Evolutionary conservation across 345 rosid species (phyloP).

Genomic region (Isatis tinctoria): DNA sequence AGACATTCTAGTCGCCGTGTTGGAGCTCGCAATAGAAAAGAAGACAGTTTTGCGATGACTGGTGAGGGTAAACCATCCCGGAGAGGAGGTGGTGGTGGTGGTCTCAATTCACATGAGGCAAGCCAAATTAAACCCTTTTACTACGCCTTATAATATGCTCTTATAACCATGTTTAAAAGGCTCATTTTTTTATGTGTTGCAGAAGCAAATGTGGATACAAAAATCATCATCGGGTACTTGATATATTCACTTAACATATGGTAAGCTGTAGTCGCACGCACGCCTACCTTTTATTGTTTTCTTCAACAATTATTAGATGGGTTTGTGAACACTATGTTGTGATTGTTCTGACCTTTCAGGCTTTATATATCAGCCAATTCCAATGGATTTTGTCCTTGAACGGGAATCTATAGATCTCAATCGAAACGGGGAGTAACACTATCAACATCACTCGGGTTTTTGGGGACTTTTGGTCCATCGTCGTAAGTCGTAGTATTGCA

Average conservation of each 20-base stretch:
- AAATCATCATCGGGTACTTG: slow-evolving; percentile 64
- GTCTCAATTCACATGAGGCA: slow-evolving; percentile 59
- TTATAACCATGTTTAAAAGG: background rate
- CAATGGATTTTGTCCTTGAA: slow-evolving; percentile 23
- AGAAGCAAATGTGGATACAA: slow-evolving; percentile 91
- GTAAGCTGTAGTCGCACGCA: slow-evolving; percentile 21
- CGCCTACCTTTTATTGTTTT: background rate
- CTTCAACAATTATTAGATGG: background rate
- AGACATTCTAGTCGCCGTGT: slow-evolving; percentile 39
- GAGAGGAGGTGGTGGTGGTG: slow-evolving; percentile 46
- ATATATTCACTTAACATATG: slow-evolving; percentile 28
- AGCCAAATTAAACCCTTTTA: slow-evolving; percentile 17
- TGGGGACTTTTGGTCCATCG: slow-evolving; percentile 27
- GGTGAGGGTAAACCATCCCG: slow-evolving; percentile 57
- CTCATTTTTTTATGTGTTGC: slow-evolving; percentile 30
- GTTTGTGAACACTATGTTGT: background rate
- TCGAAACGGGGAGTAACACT: slow-evolving; percentile 27
- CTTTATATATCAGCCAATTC: slow-evolving; percentile 25
- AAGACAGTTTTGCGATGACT: slow-evolving; percentile 30
- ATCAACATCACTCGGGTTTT: slow-evolving; percentile 30
- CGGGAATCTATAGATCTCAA: slow-evolving; percentile 30
- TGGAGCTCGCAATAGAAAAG: slow-evolving; percentile 37
- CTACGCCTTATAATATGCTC: background rate
- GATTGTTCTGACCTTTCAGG: slow-evolving; percentile 21
- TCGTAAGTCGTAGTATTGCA: slow-evolving; percentile 34